Base-by-base conservation (phyloP, 768 basidiomycete genomes). In the Trametes punicea region DNA sequence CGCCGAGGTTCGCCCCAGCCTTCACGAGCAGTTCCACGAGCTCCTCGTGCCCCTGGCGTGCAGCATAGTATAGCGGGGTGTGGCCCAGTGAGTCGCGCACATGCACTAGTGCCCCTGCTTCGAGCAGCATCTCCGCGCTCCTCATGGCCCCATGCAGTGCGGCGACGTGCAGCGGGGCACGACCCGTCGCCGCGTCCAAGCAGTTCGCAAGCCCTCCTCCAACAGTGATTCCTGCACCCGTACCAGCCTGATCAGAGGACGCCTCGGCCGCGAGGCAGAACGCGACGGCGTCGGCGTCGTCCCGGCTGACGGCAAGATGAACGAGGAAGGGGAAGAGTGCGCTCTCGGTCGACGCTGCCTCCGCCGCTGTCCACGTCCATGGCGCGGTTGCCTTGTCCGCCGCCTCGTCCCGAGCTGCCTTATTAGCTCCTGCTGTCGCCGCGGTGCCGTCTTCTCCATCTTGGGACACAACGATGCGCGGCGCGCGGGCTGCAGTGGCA, bases 31-130 rank as follows among this genome's bases (percentile, higher is more conserved):
- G 61, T 33, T 84, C 79, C 2, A 90, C 90, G 5, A 83, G 73
- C 13, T 71, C 71, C 51, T 76, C 75, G 62, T 88, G 81, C 1
- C 85, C 79, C 66, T 88, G 85, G 21, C 91, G 80, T 25, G 89
- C 87, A 50, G 91, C 90, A 70, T 92, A 88, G 70, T 93, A 93
- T 15, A 93, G 73, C 3, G 90, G 80, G 13, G 92, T 93, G 64
- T 93, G 91, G 2, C 90, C 93, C 41, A 93, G 75, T 1, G 71
- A 67, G 67, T 95, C 93, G 52, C 93, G 78, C 8, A 88, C 73
- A 69, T 95, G 92, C 20, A 94, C 92, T 13, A 91, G 73, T 1
- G 91, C 90, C 4, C 92, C 92, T 0, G 82, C 81, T 57, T 81
- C 75, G 18, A 94, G 76, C 33, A 94, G 71, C 29, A 80, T 64